Percentiles rank a stretch among this genome's conserved stretches.
Evolutionary conservation across 495 filamentous ascomycete genomes (phyloP).

Genomic region (Penicillium maclennaniae): DNA sequence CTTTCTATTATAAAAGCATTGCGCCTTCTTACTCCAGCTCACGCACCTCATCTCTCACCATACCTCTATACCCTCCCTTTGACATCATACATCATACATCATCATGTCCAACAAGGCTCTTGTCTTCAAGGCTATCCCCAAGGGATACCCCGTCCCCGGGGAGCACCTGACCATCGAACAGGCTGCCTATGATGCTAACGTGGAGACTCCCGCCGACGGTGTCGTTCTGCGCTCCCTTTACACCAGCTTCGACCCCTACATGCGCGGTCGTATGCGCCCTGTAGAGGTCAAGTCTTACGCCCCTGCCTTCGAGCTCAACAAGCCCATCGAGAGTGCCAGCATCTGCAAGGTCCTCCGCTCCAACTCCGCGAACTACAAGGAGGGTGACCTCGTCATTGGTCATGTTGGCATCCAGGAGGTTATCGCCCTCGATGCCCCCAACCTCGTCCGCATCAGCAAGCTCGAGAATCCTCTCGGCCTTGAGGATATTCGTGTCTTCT

Average conservation of each 20-base stretch:
- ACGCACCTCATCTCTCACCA: neutral
- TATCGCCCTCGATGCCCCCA: conserved; percentile 26
- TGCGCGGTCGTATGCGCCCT: conserved; percentile 63
- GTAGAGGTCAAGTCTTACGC: conserved; percentile 58
- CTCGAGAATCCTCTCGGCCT: conserved; percentile 45
- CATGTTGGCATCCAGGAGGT: conserved; percentile 61
- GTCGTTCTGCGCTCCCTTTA: conserved; percentile 69
- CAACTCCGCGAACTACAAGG: conserved; percentile 54
- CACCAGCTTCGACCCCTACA: conserved; percentile 85
- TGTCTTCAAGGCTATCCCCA: conserved; percentile 71
- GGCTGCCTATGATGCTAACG: conserved; percentile 61
- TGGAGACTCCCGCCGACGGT: conserved; percentile 62
- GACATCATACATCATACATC: too few relatives aligned
- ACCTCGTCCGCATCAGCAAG: conserved; percentile 28
- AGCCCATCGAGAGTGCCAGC: conserved; percentile 54
- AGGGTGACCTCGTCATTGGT: conserved; percentile 66
- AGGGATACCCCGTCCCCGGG: conserved; percentile 64
- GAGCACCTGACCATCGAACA: conserved; percentile 70
- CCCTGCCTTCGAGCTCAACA: conserved; percentile 51
- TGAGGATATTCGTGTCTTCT: conserved; percentile 48
- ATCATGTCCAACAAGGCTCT: conserved; percentile 67
- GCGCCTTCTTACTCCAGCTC: neutral
- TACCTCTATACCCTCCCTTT: conserved; percentile 1
- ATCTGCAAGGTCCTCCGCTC: conserved; percentile 67
- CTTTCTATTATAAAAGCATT: conserved; percentile 12